phyloP scores from a whole-genome alignment of 805 yeast species.

The Ogataea pilisensis region DNA sequence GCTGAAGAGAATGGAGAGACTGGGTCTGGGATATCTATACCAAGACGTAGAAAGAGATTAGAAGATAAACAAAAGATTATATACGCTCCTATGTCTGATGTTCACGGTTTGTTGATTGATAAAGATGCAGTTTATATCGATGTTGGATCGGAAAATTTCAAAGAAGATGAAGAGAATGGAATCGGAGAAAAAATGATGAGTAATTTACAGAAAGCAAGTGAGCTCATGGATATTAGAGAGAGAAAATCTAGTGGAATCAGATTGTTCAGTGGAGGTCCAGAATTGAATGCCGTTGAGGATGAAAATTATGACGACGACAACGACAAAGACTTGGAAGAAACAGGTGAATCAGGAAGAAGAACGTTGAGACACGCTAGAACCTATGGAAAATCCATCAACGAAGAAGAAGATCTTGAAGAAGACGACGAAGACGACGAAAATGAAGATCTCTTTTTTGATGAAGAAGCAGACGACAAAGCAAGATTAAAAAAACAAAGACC shows the following conservation, averaged over 20 bases:
- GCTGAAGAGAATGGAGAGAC: slow-evolving; percentile 60
- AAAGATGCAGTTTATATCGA: slow-evolving; percentile 97
- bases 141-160: slow-evolving; percentile 42
- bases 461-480: slow-evolving; percentile 36
- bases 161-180: slow-evolving; percentile 45
- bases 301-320: slow-evolving; percentile 37
- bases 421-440: slow-evolving; percentile 42
- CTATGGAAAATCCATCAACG: slow-evolving; percentile 49
- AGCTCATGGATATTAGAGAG: slow-evolving; percentile 40
- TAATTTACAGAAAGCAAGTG: slow-evolving; percentile 66
- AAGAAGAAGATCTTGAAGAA: slow-evolving; percentile 41
- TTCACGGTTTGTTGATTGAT: slow-evolving; percentile 97
- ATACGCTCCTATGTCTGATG: slow-evolving; percentile 99
- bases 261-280: slow-evolving; percentile 52
- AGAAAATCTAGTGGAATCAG: slow-evolving; percentile 61
- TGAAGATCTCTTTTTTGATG: slow-evolving; percentile 37
- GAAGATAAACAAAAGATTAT: slow-evolving; percentile 93
- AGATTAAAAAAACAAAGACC: slow-evolving; percentile 42
- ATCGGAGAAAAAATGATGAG: slow-evolving; percentile 86
- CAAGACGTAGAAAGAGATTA: slow-evolving; percentile 76
- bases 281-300: slow-evolving; percentile 35
- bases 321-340: slow-evolving; percentile 27
- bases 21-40: slow-evolving; percentile 36
- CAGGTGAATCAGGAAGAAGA: slow-evolving; percentile 57
- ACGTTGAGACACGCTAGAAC: slow-evolving; percentile 58